A percentile compares a stretch with the other conserved stretches of the same genome.
These are phyloP conservation scores for Lasiosphaeris hirsuta DNA, from an alignment of 495 filamentous ascomycete species.

Conservation along the genomic window DNA sequence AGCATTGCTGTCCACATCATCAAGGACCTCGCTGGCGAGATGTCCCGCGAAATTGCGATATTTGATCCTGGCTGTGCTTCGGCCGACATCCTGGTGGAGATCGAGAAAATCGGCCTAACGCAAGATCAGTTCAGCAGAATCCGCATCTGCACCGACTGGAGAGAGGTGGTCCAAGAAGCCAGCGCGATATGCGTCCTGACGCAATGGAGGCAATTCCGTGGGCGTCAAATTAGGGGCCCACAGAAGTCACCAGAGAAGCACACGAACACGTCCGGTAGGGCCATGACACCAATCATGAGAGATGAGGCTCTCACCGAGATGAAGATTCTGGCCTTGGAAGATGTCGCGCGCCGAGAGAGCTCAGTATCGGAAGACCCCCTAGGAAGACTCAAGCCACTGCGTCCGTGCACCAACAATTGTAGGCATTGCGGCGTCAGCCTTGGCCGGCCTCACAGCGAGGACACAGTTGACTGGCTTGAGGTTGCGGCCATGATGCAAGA, in stretches of 20 bases:
- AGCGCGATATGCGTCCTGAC: slow-evolving; percentile 30
- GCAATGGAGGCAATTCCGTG: slow-evolving; percentile 33
- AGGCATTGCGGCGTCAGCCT: slow-evolving; percentile 25
- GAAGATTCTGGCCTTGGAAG: slow-evolving; percentile 22
- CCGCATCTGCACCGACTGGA: slow-evolving; percentile 39
- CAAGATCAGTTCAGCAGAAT: slow-evolving; percentile 36
- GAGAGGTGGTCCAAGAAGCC: slow-evolving; percentile 43
- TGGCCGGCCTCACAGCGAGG: slow-evolving; percentile 15
- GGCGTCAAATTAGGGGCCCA: slow-evolving; percentile 7
- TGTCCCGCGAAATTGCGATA: slow-evolving; percentile 61
- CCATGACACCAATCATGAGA: not conserved
- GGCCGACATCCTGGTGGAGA: slow-evolving; percentile 39
- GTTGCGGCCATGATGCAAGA: slow-evolving; percentile 56
- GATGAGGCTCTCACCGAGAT: slow-evolving; percentile 19
- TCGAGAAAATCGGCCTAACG: slow-evolving; percentile 34
- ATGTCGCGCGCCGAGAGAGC: slow-evolving; percentile 2
- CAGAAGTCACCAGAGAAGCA: not conserved
- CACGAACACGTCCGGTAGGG: not conserved
- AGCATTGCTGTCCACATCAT: slow-evolving; percentile 67
- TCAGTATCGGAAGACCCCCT: slow-evolving; percentile 23
- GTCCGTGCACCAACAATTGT: slow-evolving; percentile 24
- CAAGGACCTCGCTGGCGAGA: slow-evolving; percentile 59
- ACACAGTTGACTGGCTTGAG: slow-evolving; percentile 51
- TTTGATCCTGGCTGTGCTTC: slow-evolving; percentile 67
- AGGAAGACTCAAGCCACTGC: slow-evolving; percentile 20